Evolutionary conservation across 441 rosid species (phyloP).

Genomic region (Erodium moschatum): DNA sequence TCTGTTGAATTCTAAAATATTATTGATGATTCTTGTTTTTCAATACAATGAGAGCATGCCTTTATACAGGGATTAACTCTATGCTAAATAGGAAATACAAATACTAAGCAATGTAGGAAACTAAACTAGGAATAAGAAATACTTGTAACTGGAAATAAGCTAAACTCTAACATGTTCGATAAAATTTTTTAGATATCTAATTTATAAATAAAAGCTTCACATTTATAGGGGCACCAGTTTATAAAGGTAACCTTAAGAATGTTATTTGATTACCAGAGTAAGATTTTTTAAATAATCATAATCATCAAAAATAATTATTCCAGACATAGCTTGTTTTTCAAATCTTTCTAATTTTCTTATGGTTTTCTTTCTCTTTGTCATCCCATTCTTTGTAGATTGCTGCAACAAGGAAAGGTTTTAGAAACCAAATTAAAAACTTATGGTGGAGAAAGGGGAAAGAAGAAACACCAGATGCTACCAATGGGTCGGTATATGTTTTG

Average conservation of each 20-base stretch:
- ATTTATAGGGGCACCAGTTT: background rate
- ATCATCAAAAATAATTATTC: background rate
- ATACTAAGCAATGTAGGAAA: no score
- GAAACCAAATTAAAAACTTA: conserved; percentile 85
- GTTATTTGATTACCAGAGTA: background rate
- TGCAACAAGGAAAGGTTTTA: conserved; percentile 91
- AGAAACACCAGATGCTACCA: conserved; percentile 49
- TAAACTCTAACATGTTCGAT: no score
- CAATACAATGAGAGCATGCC: no score
- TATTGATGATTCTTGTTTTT: no score
- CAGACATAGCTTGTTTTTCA: background rate
- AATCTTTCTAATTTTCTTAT: conserved; percentile 9
- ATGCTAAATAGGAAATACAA: no score
- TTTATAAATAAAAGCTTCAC: background rate
- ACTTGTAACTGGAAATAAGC: no score
- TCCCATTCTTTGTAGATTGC: conserved; percentile 52
- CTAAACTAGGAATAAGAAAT: no score
- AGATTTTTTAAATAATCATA: conserved; percentile 4
- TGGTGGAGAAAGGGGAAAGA: conserved; percentile 99
- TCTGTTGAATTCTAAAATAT: no score
- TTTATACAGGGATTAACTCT: no score
- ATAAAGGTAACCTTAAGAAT: background rate
- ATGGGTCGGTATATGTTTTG: conserved; percentile 60
- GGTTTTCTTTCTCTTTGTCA: conserved; percentile 12
- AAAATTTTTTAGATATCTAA: background rate